These are phyloP conservation scores for Limnomonas spitsbergensis DNA, from an alignment of 139 green algal species.

Conservation along the genomic window DNA sequence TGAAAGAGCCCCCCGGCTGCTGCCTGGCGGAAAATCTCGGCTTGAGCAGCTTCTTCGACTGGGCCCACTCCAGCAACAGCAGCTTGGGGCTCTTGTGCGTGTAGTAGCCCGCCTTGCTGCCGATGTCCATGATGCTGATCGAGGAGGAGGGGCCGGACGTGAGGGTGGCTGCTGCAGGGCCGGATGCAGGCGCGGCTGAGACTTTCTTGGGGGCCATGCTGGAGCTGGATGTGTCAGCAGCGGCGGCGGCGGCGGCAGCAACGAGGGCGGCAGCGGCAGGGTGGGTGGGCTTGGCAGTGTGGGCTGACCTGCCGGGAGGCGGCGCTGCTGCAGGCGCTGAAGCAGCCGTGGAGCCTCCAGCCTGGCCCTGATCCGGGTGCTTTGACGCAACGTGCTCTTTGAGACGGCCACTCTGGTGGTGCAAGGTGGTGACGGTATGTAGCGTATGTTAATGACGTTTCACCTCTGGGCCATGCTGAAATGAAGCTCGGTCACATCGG, in stretches of 20 bases:
- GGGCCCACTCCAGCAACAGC: constrained; percentile 72
- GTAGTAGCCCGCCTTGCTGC: constrained; percentile 66
- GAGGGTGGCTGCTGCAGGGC: background rate
- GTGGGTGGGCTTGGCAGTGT: background rate
- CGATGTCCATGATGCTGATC: constrained; percentile 62
- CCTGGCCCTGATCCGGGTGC: constrained; percentile 40
- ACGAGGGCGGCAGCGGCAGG: background rate
- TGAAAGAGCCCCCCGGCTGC: constrained; percentile 26
- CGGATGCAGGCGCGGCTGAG: background rate
- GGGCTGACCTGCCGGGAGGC: background rate
- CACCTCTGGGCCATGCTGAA: too few species aligned
- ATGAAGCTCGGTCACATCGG: too few species aligned
- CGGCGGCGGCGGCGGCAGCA: background rate
- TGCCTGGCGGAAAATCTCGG: constrained; percentile 15
- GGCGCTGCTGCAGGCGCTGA: background rate
- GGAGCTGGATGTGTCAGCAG: background rate
- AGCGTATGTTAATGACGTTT: background rate
- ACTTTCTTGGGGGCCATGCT: background rate
- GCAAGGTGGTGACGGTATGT: constrained; percentile 3
- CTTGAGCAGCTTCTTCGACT: constrained; percentile 58
- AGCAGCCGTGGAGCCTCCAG: background rate
- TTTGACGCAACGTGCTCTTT: constrained; percentile 78
- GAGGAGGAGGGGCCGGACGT: too few species aligned
- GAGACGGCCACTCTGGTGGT: constrained; percentile 45
- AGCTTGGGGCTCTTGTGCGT: constrained; percentile 75